A percentile compares a stretch with the other conserved stretches of the same genome.
Evolutionary conservation across 345 rosid genomes (phyloP).

Genomic region (Eucalyptus erythrocorys): DNA sequence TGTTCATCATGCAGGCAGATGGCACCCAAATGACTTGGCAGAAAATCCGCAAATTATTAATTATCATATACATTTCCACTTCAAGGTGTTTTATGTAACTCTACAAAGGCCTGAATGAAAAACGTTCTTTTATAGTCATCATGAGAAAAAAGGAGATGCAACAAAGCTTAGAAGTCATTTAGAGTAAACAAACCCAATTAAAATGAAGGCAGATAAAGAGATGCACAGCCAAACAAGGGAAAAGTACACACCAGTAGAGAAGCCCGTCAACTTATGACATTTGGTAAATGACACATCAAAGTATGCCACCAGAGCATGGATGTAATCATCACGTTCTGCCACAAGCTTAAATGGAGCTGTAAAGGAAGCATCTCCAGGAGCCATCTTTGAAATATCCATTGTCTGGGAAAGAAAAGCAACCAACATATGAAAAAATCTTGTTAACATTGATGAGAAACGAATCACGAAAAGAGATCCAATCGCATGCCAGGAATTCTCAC

Average conservation of each 20-base stretch:
- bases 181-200: not conserved
- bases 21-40: not conserved
- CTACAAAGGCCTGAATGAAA: not conserved
- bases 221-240: not conserved
- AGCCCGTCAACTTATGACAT: slow-evolving; percentile 89
- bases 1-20: not conserved
- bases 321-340: slow-evolving; percentile 92
- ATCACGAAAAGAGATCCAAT: not conserved
- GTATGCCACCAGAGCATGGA: slow-evolving; percentile 98
- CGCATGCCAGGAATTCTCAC: slow-evolving; percentile 6
- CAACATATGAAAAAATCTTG: not conserved
- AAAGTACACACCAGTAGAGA: slow-evolving; percentile 73
- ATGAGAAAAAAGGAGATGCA: not conserved
- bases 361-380: slow-evolving; percentile 92
- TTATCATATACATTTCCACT: not conserved
- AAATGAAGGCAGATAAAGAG: not conserved
- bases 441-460: not conserved
- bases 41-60: not conserved
- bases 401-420: slow-evolving; percentile 36
- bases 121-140: not conserved
- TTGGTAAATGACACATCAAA: slow-evolving; percentile 94
- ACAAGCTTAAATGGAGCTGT: slow-evolving; percentile 89
- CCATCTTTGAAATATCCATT: slow-evolving; percentile 96
- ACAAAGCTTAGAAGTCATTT: not conserved
- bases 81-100: not conserved